phyloP scores from a whole-genome alignment of 257 asterid genomes.

The Penstemon barbatus region DNA sequence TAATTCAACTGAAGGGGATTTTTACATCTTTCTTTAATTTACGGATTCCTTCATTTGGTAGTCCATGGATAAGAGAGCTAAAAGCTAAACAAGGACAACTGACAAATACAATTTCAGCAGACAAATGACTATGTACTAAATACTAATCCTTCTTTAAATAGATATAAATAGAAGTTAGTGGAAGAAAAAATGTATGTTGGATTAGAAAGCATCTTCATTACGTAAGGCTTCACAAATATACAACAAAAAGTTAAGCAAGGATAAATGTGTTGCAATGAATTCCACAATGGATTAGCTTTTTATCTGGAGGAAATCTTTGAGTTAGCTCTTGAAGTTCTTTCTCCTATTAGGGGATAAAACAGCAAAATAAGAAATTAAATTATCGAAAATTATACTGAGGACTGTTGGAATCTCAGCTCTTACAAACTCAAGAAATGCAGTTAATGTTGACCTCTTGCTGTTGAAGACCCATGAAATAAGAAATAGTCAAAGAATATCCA shows the following conservation, averaged over 20 bases:
- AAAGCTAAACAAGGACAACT: not conserved
- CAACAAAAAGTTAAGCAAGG: not conserved
- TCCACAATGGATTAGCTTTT: constrained; percentile 2
- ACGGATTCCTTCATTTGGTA: constrained; percentile 14
- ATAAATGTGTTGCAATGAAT: not conserved
- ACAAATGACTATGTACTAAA: not conserved
- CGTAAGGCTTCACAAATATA: not conserved
- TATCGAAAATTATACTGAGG: not conserved
- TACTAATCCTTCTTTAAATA: not conserved
- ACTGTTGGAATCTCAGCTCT: not conserved
- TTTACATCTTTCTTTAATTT: not conserved
- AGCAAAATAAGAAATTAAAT: not conserved
- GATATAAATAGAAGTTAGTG: not conserved
- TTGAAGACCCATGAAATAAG: not conserved
- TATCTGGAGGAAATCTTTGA: constrained; percentile 9
- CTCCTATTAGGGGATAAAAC: not conserved
- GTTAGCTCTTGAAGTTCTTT: constrained; percentile 5
- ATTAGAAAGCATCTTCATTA: not conserved
- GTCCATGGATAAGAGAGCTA: not conserved
- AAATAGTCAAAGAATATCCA: constrained; percentile 17
- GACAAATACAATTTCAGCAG: not conserved
- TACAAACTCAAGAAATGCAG: not conserved
- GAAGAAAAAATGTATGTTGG: not conserved
- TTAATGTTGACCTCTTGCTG: constrained; percentile 9
- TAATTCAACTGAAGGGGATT: not conserved